Base-by-base conservation (phyloP, 257 asterid genomes). In the Pogostemon cablin region DNA sequence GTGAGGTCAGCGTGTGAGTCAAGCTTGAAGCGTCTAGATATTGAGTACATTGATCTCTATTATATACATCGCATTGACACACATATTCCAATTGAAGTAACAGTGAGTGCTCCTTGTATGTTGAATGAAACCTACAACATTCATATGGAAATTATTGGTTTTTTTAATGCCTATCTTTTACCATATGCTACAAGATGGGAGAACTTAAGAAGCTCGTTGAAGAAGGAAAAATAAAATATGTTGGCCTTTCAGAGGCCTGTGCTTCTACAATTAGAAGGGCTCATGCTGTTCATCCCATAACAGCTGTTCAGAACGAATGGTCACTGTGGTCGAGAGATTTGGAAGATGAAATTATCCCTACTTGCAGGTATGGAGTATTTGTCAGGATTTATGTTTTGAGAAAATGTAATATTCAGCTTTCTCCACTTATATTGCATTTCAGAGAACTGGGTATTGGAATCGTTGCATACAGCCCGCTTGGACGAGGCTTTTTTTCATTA, bases 261-360 rank as follows among this genome's bases (percentile, higher is more conserved):
- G 85, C 80, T 53, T 81, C 88, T n/a, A 83, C 90, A 25, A 87
- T 87, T 55, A 81, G 84, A 81, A 88, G 92, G 79, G 92, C 95
- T 35, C 88, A 88, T 17, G 88, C 85, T 5, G 80, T 88, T 62
- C 92, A 88, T 80, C 89, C 93, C 1, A 63, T 88, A 74, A 85
- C 89, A 32, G 93, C 91, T 1, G 79, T 85, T 17, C 87, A 87
- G 78, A 71, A 63, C 11, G 93, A 87, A 54, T 87, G 90, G 90
- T 87, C 90, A 0, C 32, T 55, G 12, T 46, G 52, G 52, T 5
- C 52, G 11, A 46, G 52, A 9, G 52, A 46, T 46, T 46, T 46
- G 52, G 52, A 46, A 46, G 12, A 5, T 7, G 52, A 46, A 9
- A 46, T 46, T 0, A 9, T 46, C 11, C 52, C 52, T 46, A 46